These are phyloP conservation scores for Aspergillus pseudoviridinutans DNA, from an alignment of 2,329 filamentous ascomycete species.

Conservation along the genomic window DNA sequence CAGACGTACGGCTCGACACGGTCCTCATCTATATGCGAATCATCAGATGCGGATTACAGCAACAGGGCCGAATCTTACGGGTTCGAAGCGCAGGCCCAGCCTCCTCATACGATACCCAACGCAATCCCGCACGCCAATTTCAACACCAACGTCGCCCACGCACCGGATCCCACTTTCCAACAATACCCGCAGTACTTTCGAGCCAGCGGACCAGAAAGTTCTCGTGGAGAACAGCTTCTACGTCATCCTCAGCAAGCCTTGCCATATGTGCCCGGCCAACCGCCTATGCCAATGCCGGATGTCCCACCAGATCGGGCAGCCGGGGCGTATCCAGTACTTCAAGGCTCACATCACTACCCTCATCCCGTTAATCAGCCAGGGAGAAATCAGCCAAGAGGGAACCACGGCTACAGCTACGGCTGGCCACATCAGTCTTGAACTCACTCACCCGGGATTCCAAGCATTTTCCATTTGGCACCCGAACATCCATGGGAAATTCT, in stretches of 20 bases:
- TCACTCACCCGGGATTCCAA: not conserved
- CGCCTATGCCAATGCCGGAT: conserved; percentile 19
- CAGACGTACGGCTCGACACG: conserved; percentile 22
- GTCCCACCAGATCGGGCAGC: conserved; percentile 10
- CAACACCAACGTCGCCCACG: conserved; percentile 10
- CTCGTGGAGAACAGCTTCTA: conserved; percentile 11
- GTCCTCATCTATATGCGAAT: conserved; percentile 24
- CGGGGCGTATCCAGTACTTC: conserved; percentile 12
- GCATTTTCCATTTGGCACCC: not conserved
- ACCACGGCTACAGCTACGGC: conserved; percentile 13
- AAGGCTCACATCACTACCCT: conserved; percentile 10
- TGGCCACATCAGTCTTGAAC: conserved; percentile 16
- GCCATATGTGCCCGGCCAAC: conserved; percentile 14
- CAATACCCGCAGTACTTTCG: conserved; percentile 19
- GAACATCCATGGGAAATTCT: not conserved
- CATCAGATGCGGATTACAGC: conserved; percentile 25
- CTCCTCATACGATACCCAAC: conserved; percentile 12
- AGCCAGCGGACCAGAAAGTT: conserved; percentile 8
- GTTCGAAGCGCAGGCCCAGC: conserved; percentile 15
- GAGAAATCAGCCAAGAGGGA: conserved; percentile 1
- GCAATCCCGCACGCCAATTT: conserved; percentile 20
- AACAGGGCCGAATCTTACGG: conserved; percentile 21
- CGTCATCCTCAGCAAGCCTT: conserved; percentile 11
- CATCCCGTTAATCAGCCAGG: conserved; percentile 7
- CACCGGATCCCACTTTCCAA: conserved; percentile 14